Conservation (phyloP, 1,139 yeast genomes). For the Saccharomyces pastorianus region DNA sequence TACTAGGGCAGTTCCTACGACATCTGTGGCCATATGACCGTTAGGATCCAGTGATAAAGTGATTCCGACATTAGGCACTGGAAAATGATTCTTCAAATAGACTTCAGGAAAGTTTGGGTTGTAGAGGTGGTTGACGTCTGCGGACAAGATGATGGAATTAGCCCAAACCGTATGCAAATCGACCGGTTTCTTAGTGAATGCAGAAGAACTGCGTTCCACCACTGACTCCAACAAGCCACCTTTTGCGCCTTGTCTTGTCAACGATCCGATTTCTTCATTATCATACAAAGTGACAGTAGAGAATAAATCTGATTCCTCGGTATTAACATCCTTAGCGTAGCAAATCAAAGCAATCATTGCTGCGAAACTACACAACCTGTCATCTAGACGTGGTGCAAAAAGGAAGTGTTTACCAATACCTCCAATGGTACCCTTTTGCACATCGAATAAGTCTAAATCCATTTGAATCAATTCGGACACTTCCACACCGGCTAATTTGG, state of each 20-base stretch:
- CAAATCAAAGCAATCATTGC: slow-evolving; percentile 48
- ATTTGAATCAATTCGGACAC: slow-evolving; percentile 49
- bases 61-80: slow-evolving; percentile 70
- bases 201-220: slow-evolving; percentile 34
- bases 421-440: slow-evolving; percentile 54
- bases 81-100: slow-evolving; percentile 67
- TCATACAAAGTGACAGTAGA: slow-evolving; percentile 47
- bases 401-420: slow-evolving; percentile 55
- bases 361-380: slow-evolving; percentile 55
- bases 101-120: slow-evolving; percentile 56
- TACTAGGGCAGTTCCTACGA: slow-evolving; percentile 56
- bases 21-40: slow-evolving; percentile 75
- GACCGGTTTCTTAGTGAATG: slow-evolving; percentile 17
- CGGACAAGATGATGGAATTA: slow-evolving; percentile 52
- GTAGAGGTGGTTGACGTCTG: slow-evolving; percentile 58
- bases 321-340: slow-evolving; percentile 24
- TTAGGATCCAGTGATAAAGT: slow-evolving; percentile 67
- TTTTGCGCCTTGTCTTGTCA: slow-evolving; percentile 50
- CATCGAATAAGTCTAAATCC: slow-evolving; percentile 57
- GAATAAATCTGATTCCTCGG: slow-evolving; percentile 34
- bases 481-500: slow-evolving; percentile 39
- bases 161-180: slow-evolving; percentile 38
- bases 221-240: slow-evolving; percentile 44
- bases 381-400: slow-evolving; percentile 60
- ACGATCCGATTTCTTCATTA: slow-evolving; percentile 59